A percentile compares a stretch with the other conserved stretches of the same genome.
phyloP scores from a whole-genome alignment of 2,329 filamentous ascomycete genomes.

The Colletotrichum simmondsii region DNA sequence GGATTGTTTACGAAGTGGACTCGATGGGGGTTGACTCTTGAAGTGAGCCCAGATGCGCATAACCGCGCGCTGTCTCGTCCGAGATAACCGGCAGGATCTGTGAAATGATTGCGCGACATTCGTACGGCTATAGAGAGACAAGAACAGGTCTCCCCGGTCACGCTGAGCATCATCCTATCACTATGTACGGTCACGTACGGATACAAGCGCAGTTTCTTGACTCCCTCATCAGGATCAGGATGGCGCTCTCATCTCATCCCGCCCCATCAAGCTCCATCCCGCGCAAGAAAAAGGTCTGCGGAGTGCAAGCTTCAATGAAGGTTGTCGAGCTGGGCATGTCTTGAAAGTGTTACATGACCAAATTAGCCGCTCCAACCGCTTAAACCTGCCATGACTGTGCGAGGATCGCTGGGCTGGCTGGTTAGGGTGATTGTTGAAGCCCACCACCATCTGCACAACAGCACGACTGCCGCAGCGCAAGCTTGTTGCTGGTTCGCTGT shows the following conservation, averaged over 20 bases:
- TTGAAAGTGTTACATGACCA: slow-evolving; percentile 33
- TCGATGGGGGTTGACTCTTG: not conserved
- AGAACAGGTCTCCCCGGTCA: not conserved
- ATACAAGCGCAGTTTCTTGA: not conserved
- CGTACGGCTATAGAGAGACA: slow-evolving; percentile 7
- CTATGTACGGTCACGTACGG: not conserved
- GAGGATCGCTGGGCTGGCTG: not conserved
- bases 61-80: not conserved
- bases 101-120: not conserved
- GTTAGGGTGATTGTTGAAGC: not conserved
- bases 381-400: slow-evolving; percentile 19
- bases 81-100: slow-evolving; percentile 1
- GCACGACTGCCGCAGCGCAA: not conserved
- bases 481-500: not conserved
- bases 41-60: slow-evolving; percentile 22
- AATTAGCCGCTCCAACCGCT: slow-evolving; percentile 36
- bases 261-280: not conserved
- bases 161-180: not conserved
- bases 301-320: slow-evolving; percentile 27
- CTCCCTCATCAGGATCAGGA: not conserved
- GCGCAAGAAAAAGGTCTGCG: not conserved
- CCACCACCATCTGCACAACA: not conserved
- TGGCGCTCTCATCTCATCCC: not conserved
- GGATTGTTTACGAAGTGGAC: not conserved
- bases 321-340: slow-evolving; percentile 14